A percentile compares a stretch with the other conserved stretches of the same genome.
Conservation (phyloP, 2,329 filamentous ascomycete species). For the Penicillium psychrosexuale region DNA sequence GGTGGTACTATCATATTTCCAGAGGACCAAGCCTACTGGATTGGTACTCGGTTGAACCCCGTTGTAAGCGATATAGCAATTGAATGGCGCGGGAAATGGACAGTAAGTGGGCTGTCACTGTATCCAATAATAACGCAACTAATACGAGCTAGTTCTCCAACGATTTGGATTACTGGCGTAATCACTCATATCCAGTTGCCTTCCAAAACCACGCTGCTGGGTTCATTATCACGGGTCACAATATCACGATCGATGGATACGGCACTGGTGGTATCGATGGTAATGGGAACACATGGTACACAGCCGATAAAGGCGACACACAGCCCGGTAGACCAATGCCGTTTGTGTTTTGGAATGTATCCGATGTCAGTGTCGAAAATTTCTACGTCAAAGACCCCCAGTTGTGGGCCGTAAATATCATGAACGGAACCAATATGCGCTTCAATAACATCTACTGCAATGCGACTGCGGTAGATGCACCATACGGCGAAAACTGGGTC, state of each 20-base stretch:
- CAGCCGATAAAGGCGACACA: slow-evolving; percentile 46
- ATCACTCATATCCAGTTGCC: slow-evolving; percentile 51
- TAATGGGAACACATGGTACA: slow-evolving; percentile 56
- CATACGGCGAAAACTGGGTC: slow-evolving; percentile 54
- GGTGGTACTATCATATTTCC: slow-evolving; percentile 52
- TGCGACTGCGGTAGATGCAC: slow-evolving; percentile 50
- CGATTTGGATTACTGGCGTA: slow-evolving; percentile 55
- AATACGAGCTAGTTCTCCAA: slow-evolving; percentile 40
- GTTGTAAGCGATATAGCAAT: slow-evolving; percentile 50
- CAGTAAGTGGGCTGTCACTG: too few relatives aligned
- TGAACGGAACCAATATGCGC: slow-evolving; percentile 55
- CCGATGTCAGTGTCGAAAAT: slow-evolving; percentile 53
- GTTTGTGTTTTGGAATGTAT: slow-evolving; percentile 58
- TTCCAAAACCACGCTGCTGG: slow-evolving; percentile 58
- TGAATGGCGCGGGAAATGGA: slow-evolving; percentile 50
- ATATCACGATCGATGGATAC: slow-evolving; percentile 53
- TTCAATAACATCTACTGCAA: slow-evolving; percentile 53
- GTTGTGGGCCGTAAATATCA: slow-evolving; percentile 56
- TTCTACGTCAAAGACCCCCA: slow-evolving; percentile 53
- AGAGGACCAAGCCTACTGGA: slow-evolving; percentile 50
- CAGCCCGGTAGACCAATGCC: slow-evolving; percentile 55
- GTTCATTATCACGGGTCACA: slow-evolving; percentile 51
- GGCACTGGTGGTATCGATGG: slow-evolving; percentile 54
- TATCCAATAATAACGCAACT: too few relatives aligned
- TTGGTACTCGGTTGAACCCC: slow-evolving; percentile 50